Base-by-base conservation (phyloP, 2,329 filamentous ascomycete species). In the Rugonectria rugulosa region DNA sequence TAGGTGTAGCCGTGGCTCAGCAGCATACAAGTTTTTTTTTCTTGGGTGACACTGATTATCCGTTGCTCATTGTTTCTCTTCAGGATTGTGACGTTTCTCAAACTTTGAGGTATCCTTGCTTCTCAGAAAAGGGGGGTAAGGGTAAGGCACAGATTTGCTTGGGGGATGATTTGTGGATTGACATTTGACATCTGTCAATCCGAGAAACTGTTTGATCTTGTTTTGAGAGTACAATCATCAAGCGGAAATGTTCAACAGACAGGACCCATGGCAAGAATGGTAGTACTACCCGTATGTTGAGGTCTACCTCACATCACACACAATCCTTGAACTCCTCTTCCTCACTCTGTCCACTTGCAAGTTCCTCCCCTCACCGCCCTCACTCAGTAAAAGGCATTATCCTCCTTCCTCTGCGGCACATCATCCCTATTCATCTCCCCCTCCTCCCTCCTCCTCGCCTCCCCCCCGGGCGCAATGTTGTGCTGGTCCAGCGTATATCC, bases 401-500 rank as follows among this genome's bases (percentile, higher is more conserved):
- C 27, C 11, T 58, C 50, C 21, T 40, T 56, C 24, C 4, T 41
- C 51, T 62, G 59, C 12, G 48, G 59, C 14, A 55, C 27, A 6
- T 50, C 31, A 42, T 60, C 45, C 1, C 32, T 6, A 20, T 62
- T 64, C 56, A 56, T 60, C 29, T 58, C 34, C 6, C 41, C 47
- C 17, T 62, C 43, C 15, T 32, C 23, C 12, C 61, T 40, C 4
- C 50, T 17, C 17, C 34, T 37, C 3, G 56, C 34, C 12, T 10
- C 7, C n/a, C 40, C 31, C 11, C 59, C 56, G 5, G 53, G 61
- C 2, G 50, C 53, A 60, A n/a, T 19, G 17, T 62, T 62, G n/a
- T 38, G 43, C 41, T 60, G 59, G 42, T 64, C 62, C 23, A 64
- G 37, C 8, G 59, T 37, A 24, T 60, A 37, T 6, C 61, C 61